These are phyloP conservation scores for Earliella scabrosa DNA, from an alignment of 1,284 basidiomycete species.

Conservation along the genomic window DNA sequence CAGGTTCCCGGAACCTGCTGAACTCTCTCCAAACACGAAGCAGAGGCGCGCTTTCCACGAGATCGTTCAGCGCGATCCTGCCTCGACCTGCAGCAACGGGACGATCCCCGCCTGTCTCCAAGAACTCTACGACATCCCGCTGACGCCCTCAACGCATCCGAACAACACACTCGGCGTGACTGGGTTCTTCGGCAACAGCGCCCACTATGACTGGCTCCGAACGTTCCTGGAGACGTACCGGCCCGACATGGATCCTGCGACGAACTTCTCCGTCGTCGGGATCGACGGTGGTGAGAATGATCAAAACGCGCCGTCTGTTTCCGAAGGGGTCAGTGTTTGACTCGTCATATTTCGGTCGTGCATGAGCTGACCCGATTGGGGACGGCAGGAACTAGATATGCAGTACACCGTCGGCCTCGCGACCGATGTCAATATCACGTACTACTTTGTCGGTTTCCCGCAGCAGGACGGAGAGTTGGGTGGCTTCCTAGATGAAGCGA, in stretches of 20 bases:
- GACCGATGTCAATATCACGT: constrained; percentile 44
- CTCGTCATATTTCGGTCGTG: constrained; percentile 1
- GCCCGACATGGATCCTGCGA: constrained; percentile 47
- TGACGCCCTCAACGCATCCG: constrained; percentile 45
- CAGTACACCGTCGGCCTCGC: constrained; percentile 64
- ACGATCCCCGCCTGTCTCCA: constrained; percentile 60
- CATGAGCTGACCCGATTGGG: background rate
- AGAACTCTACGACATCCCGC: constrained; percentile 52
- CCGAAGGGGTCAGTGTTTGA: constrained; percentile 49
- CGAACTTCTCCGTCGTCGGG: constrained; percentile 40
- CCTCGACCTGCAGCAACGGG: constrained; percentile 39
- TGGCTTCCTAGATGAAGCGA: constrained; percentile 19
- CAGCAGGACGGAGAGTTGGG: constrained; percentile 16
- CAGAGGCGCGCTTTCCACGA: constrained; percentile 1
- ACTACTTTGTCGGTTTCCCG: constrained; percentile 19
- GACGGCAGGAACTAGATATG: constrained; percentile 51
- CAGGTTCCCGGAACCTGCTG: background rate
- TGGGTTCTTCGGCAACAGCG: constrained; percentile 58
- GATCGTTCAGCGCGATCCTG: constrained; percentile 10
- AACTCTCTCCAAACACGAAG: background rate
- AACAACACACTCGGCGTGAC: constrained; percentile 56
- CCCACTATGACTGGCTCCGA: constrained; percentile 51
- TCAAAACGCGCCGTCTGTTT: constrained; percentile 37
- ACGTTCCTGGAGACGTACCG: constrained; percentile 53
- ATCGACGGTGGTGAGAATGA: constrained; percentile 51